A percentile compares a stretch with the other conserved stretches of the same genome.
Conservation (phyloP, 441 rosid genomes). For the Populus tomentosa region DNA sequence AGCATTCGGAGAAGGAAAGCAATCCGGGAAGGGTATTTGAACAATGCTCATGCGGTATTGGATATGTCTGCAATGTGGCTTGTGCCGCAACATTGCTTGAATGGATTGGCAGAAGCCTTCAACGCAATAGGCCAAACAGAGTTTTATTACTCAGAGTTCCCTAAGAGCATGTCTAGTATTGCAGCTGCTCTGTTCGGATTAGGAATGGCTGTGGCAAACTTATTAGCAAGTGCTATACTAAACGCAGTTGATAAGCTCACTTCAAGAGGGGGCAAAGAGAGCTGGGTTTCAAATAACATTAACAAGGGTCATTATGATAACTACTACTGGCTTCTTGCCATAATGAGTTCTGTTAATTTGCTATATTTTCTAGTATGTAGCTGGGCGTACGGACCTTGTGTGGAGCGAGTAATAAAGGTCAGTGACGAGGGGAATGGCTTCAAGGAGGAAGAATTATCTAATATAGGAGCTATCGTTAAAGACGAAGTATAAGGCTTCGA, state of each 20-base stretch:
- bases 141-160: slow-evolving; percentile 81
- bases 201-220: slow-evolving; percentile 74
- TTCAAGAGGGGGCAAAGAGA: slow-evolving; percentile 40
- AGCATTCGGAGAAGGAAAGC: slow-evolving; percentile 55
- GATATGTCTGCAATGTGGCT: slow-evolving; percentile 85
- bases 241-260: slow-evolving; percentile 39
- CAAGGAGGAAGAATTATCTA: slow-evolving; percentile 32
- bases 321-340: slow-evolving; percentile 75
- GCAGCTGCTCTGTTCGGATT: slow-evolving; percentile 61
- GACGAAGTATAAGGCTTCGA: slow-evolving; percentile 12
- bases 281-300: slow-evolving; percentile 69
- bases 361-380: slow-evolving; percentile 62
- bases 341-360: slow-evolving; percentile 52
- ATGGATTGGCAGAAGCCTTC: slow-evolving; percentile 76
- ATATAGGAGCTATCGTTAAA: slow-evolving; percentile 10
- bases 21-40: slow-evolving; percentile 41
- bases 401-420: slow-evolving; percentile 31
- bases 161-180: slow-evolving; percentile 83
- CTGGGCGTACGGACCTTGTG: slow-evolving; percentile 70
- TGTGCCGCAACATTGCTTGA: slow-evolving; percentile 61
- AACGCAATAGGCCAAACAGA: slow-evolving; percentile 80
- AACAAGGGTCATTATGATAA: slow-evolving; percentile 72
- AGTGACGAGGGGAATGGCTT: slow-evolving; percentile 34
- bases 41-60: slow-evolving; percentile 45
- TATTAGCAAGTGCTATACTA: slow-evolving; percentile 56